Evolutionary conservation across 371 early-diverging fungal species (phyloP).

Genomic region (Mortierella sp.): DNA sequence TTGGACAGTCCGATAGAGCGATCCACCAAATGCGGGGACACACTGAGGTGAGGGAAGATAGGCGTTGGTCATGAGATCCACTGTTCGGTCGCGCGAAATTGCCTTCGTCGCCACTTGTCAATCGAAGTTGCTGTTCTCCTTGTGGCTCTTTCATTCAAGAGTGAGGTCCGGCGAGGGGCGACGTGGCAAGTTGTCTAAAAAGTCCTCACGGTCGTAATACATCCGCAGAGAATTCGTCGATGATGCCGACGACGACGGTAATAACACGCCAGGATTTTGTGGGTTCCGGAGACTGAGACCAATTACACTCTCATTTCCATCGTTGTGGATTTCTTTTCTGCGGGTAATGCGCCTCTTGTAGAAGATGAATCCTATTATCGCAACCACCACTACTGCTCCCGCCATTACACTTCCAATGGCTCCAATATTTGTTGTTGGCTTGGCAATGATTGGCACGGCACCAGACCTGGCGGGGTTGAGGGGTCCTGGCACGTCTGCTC

Average conservation of each 20-base stretch:
- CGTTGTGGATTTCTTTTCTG: neutral
- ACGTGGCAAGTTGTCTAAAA: neutral
- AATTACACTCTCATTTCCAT: neutral
- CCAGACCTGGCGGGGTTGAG: too few relatives aligned
- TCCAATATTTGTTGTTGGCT: neutral
- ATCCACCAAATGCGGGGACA: too few relatives aligned
- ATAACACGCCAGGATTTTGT: neutral
- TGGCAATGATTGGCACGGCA: neutral
- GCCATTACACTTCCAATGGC: neutral
- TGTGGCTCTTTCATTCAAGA: too few relatives aligned
- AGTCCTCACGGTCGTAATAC: neutral
- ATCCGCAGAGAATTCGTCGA: neutral
- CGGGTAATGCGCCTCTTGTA: neutral
- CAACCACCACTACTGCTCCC: neutral
- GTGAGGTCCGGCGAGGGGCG: too few relatives aligned
- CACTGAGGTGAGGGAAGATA: too few relatives aligned
- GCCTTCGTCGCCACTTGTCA: too few relatives aligned
- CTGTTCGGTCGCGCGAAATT: too few relatives aligned
- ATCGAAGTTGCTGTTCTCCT: too few relatives aligned
- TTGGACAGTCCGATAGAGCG: too few relatives aligned
- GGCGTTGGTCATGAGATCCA: too few relatives aligned
- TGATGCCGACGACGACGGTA: neutral
- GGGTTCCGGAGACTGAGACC: neutral
- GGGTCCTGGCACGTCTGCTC: too few relatives aligned
- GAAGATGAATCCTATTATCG: neutral